A percentile compares a stretch with the other conserved stretches of the same genome.
Evolutionary conservation across 1,139 yeast species (phyloP).

Genomic region (Saccharomyces hybrid): DNA sequence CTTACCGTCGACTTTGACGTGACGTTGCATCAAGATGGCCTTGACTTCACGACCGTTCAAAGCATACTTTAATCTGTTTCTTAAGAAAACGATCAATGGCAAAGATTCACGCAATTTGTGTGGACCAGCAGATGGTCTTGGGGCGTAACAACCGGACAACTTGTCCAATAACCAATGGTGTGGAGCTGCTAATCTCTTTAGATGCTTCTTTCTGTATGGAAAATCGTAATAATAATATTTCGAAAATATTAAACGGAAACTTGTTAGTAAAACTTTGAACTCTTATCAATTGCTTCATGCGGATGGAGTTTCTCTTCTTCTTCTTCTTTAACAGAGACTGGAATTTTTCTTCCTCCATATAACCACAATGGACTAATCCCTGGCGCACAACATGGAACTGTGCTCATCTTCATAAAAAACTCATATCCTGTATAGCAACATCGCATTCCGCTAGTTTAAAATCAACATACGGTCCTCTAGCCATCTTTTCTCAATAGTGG

Average conservation of each 20-base stretch:
- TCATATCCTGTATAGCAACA: not conserved
- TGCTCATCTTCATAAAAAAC: not conserved
- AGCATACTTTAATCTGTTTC: conserved; percentile 99
- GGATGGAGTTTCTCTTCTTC: not conserved
- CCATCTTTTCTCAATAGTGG: conserved; percentile 48
- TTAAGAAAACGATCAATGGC: conserved; percentile 94
- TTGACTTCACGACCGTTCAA: conserved; percentile 99
- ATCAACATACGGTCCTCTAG: conserved; percentile 85
- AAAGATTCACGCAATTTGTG: conserved; percentile 98
- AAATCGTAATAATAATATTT: conserved; percentile 6
- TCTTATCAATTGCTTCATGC: not conserved
- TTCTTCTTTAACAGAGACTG: not conserved
- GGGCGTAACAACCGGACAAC: conserved; percentile 98
- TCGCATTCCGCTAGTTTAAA: conserved; percentile 18
- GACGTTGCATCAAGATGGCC: conserved; percentile 98
- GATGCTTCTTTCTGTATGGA: conserved; percentile 72
- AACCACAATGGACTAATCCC: not conserved
- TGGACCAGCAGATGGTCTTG: conserved; percentile 99
- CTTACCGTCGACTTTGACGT: conserved; percentile 97
- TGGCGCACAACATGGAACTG: not conserved
- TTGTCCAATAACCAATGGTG: conserved; percentile 99
- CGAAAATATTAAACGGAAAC: not conserved
- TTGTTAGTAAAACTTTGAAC: conserved; percentile 4
- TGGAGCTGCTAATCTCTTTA: conserved; percentile 98
- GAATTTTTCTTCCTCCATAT: not conserved